phyloP scores from a whole-genome alignment of 805 yeast species.

The Metschnikowia kofuensis region DNA sequence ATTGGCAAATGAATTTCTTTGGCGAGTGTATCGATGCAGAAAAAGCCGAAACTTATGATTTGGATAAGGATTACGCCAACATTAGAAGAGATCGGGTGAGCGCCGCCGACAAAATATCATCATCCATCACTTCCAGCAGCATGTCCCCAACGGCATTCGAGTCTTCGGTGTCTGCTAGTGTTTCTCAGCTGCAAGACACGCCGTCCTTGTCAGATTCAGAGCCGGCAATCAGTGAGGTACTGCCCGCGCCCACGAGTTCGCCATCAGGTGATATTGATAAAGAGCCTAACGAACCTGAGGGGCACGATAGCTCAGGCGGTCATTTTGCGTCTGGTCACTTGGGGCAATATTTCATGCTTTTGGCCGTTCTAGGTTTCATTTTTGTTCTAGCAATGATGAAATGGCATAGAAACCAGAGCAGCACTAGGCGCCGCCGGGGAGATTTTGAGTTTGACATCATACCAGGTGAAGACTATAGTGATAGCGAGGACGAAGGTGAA shows the following conservation, averaged over 20 bases:
- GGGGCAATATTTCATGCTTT: slow-evolving; percentile 58
- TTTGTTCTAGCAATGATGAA: slow-evolving; percentile 45
- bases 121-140: slow-evolving; percentile 1
- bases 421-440: slow-evolving; percentile 56
- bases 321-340: slow-evolving; percentile 43
- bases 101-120: slow-evolving; percentile 7
- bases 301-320: slow-evolving; percentile 31
- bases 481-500: slow-evolving; percentile 37
- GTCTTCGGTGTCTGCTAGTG: not conserved
- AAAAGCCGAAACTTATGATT: slow-evolving; percentile 55
- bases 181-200: not conserved
- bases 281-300: slow-evolving; percentile 22
- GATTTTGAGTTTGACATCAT: slow-evolving; percentile 76
- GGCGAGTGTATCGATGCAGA: slow-evolving; percentile 72
- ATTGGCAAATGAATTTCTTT: slow-evolving; percentile 79
- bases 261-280: not conserved
- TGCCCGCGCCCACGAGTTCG: not conserved
- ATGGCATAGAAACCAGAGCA: slow-evolving; percentile 39
- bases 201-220: not conserved
- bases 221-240: not conserved
- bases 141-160: not conserved
- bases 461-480: slow-evolving; percentile 57
- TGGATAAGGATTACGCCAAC: slow-evolving; percentile 46
- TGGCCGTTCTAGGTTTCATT: slow-evolving; percentile 59
- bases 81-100: slow-evolving; percentile 29